Percentiles rank a stretch among this genome's conserved stretches.
Evolutionary conservation across 345 rosid species (phyloP).

Genomic region (Litchi chinensis): DNA sequence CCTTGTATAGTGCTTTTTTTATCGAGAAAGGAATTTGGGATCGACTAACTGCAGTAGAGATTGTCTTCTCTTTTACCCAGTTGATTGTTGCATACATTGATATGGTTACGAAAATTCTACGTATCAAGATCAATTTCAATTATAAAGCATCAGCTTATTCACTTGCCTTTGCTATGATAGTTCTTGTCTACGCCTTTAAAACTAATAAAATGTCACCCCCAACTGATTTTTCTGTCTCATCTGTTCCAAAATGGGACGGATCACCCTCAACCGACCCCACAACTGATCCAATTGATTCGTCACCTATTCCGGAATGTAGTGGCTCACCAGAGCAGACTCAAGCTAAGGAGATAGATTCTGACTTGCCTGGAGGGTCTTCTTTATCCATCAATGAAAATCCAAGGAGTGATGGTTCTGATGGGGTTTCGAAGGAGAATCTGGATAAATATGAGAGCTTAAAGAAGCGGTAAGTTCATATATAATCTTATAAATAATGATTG

Average conservation of each 20-base stretch:
- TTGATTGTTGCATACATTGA: background rate
- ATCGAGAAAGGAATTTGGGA: background rate
- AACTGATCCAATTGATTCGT: too few relatives aligned
- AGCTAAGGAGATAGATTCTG: conserved; percentile 21
- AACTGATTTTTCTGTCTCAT: too few relatives aligned
- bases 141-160: too few relatives aligned
- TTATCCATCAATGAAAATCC: conserved; percentile 66
- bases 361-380: too few relatives aligned
- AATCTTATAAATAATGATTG: background rate
- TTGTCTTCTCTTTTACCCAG: too few relatives aligned
- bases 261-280: too few relatives aligned
- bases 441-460: conserved; percentile 46
- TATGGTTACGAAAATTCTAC: background rate
- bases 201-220: too few relatives aligned
- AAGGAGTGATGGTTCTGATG: conserved; percentile 51
- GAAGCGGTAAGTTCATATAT: conserved; percentile 52
- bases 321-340: conserved; percentile 11
- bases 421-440: conserved; percentile 34
- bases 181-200: too few relatives aligned
- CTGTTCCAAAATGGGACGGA: too few relatives aligned
- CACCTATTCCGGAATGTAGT: too few relatives aligned
- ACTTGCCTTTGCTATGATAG: too few relatives aligned
- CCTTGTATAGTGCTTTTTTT: background rate
- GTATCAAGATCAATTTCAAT: background rate
- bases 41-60: background rate